Conservation (phyloP, 2,329 filamentous ascomycete species). For the Microcyclosporella mali region DNA sequence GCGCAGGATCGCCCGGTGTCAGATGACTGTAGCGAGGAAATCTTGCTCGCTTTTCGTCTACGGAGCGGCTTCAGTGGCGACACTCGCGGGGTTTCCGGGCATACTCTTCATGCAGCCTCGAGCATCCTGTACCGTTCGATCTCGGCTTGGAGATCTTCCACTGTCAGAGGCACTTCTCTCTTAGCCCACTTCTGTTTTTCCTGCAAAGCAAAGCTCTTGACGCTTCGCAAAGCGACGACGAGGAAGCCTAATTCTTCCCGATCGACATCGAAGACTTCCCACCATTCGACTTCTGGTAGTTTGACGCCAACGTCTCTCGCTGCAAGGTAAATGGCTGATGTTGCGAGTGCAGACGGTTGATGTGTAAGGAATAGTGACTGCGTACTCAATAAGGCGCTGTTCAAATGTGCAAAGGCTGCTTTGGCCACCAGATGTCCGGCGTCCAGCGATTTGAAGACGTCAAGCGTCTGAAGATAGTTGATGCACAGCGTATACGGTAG, state of each 20-base stretch:
- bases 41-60: too few relatives aligned
- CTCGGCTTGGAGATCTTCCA: conserved; percentile 54
- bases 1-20: too few relatives aligned
- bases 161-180: conserved; percentile 52
- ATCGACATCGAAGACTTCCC: conserved; percentile 96
- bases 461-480: conserved; percentile 87
- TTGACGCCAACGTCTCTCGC: conserved; percentile 69
- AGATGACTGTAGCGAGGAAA: too few relatives aligned
- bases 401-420: conserved; percentile 71
- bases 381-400: conserved; percentile 75
- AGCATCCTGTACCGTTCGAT: conserved; percentile 37
- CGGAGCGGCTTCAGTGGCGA: too few relatives aligned
- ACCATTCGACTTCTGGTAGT: conserved; percentile 82
- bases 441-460: conserved; percentile 48
- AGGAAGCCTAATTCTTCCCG: conserved; percentile 90
- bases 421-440: conserved; percentile 52
- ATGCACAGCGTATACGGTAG: conserved; percentile 81
- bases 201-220: conserved; percentile 61
- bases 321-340: conserved; percentile 85
- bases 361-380: conserved; percentile 89
- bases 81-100: too few relatives aligned
- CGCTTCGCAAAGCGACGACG: conserved; percentile 75
- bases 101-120: not conserved
- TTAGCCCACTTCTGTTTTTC: conserved; percentile 51
- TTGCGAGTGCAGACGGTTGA: conserved; percentile 78